phyloP scores from a whole-genome alignment of 768 basidiomycete species.

The Tulasnella sp. region DNA sequence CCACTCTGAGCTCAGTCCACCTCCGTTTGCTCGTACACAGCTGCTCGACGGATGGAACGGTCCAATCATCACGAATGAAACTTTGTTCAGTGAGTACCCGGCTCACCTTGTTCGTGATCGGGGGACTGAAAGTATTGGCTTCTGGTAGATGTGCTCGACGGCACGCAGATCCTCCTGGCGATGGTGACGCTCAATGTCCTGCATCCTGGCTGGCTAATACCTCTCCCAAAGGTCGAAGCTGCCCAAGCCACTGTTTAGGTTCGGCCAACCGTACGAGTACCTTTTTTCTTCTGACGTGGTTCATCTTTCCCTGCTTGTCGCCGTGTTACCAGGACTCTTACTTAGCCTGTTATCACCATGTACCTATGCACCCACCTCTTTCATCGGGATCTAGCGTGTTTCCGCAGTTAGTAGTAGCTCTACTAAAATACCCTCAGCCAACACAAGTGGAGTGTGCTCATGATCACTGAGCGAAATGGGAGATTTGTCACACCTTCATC shows the following conservation, averaged over 20 bases:
- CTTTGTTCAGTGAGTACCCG: constrained; percentile 40
- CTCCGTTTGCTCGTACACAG: neutral
- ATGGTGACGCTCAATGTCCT: constrained; percentile 41
- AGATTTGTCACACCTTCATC: neutral
- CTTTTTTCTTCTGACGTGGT: neutral
- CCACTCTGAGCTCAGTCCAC: neutral
- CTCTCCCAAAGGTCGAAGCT: neutral
- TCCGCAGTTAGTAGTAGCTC: neutral
- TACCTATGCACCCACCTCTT: neutral
- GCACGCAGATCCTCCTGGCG: constrained; percentile 41
- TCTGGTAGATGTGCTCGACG: constrained; percentile 43
- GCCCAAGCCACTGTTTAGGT: neutral
- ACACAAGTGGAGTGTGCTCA: too few relatives aligned
- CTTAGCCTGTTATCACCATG: neutral
- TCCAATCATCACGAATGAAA: constrained; percentile 42
- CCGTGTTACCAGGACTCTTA: neutral
- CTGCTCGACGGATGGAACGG: constrained; percentile 46
- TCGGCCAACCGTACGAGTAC: neutral
- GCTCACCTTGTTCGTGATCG: neutral
- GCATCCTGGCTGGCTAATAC: constrained; percentile 40
- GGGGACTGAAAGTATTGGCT: neutral
- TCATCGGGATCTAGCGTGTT: neutral
- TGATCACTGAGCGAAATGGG: too few relatives aligned
- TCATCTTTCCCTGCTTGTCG: neutral
- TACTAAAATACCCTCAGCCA: neutral